These are phyloP conservation scores for Coniochaeta sp. DNA, from an alignment of 2,329 filamentous ascomycete species.

Conservation along the genomic window DNA sequence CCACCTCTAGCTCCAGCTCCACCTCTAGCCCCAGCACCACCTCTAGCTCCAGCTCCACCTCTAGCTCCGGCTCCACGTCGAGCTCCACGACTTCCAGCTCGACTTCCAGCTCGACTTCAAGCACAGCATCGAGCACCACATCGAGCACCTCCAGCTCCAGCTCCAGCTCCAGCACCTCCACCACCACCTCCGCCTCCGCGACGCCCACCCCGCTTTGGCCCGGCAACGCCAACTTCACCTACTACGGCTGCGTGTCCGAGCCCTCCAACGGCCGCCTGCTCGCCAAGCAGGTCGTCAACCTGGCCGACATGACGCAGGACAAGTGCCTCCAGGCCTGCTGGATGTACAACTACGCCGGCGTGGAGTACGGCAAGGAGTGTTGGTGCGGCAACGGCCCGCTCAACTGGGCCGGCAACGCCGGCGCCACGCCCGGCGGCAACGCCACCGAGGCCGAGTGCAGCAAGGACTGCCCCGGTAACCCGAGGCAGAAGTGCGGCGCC, in stretches of 20 bases:
- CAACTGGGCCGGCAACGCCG: constrained; percentile 2
- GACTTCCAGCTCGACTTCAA: neutral
- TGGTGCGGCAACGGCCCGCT: constrained; percentile 1
- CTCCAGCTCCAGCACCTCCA: neutral
- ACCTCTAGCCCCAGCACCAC: neutral
- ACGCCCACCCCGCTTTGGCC: neutral
- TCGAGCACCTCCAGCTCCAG: neutral
- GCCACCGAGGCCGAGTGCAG: neutral
- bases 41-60: neutral
- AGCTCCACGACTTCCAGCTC: neutral
- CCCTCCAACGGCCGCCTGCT: constrained; percentile 11
- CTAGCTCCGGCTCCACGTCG: too few relatives aligned
- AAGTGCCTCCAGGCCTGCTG: constrained; percentile 2
- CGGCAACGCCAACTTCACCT: constrained; percentile 13
- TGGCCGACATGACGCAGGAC: constrained; percentile 1
- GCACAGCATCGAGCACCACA: neutral
- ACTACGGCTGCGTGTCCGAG: constrained; percentile 12
- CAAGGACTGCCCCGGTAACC: neutral
- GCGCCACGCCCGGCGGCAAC: neutral
- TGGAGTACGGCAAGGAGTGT: constrained; percentile 3
- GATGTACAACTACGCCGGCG: constrained; percentile 2
- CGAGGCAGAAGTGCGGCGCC: neutral
- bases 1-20: neutral
- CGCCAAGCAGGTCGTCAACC: constrained; percentile 3
- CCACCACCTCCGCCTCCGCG: neutral